Evolutionary conservation across 495 filamentous ascomycete species (phyloP), one percentile per base, ranked within the genome.

Genomic region (Penicillium subrubescens): DNA sequence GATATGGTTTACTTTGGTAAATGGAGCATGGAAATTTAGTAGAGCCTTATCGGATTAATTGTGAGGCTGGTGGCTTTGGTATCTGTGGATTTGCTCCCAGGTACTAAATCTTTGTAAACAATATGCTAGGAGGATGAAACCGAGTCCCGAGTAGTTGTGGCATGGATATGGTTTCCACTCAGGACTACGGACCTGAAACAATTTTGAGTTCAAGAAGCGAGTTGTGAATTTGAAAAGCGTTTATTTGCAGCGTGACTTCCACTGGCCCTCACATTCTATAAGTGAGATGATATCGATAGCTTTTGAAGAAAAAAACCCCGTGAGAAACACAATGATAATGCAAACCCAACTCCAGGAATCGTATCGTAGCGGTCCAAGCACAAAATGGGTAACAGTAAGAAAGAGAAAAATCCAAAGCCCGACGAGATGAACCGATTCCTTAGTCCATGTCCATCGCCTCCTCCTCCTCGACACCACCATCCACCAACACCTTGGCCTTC

Each of bases 381-480:
- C 62, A 59, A 65, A 60, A 60, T 60, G 59, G 25, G 55, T 29
- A 29, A 55, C 33, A 53, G 60, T 46, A 69, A 57, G 31, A 41
- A 60, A 31, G 37, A 29, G 14, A 53, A 12, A 60, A 58, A 58
- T n/a, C 51, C 27, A 25, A 44, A 43, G n/a, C 56, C 39, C 35
- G 19, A 44, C 14, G 52, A 55, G 41, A 63, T 41, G 21, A 56
- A 59, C 39, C 43, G 57, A 65, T 27, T 62, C 60, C 51, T 86
- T 82, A 90, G 73, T 92, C 89, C 73, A 89, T 79, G 72, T 91
- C 88, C 88, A 92, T 91, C 66, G 53, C 53, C 53, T 83, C 79
- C 69, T 83, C 79, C 69, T 87, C 81, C 79, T 90, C 83, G 64
- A 88, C 84, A 35, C 83, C 86, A 25, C 89, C 89, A 70, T 89